These are phyloP conservation scores for Irpex sp. DNA, from an alignment of 1,284 basidiomycete genomes.

Conservation along the genomic window DNA sequence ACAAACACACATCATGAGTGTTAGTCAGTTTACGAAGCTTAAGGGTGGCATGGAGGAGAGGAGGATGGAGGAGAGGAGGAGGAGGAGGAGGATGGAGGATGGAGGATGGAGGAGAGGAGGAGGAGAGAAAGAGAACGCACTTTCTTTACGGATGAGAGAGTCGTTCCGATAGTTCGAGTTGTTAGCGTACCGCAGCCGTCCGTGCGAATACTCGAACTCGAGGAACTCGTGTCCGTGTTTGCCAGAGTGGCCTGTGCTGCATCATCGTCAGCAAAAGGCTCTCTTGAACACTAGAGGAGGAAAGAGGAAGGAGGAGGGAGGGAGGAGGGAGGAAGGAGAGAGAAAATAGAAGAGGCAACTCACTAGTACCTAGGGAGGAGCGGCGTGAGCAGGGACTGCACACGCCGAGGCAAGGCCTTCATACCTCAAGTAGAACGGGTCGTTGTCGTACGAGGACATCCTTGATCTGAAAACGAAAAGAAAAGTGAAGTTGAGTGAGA, in stretches of 20 bases:
- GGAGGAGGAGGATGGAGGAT: too few species aligned
- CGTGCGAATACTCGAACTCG: conserved; percentile 98
- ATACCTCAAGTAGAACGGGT: conserved; percentile 89
- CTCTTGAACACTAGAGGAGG: too few species aligned
- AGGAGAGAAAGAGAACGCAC: conserved; percentile 57
- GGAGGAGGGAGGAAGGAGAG: too few species aligned
- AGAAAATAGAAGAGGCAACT: conserved; percentile 34
- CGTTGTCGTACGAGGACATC: conserved; percentile 65
- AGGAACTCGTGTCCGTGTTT: conserved; percentile 98
- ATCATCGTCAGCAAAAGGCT: conserved; percentile 11
- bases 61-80: too few species aligned
- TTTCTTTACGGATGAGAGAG: conserved; percentile 97
- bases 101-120: too few species aligned
- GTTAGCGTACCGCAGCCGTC: conserved; percentile 96
- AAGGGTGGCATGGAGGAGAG: too few species aligned
- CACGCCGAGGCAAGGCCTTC: conserved; percentile 40
- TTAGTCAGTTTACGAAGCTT: too few species aligned
- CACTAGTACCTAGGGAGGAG: conserved; percentile 82
- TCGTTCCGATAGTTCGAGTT: conserved; percentile 99
- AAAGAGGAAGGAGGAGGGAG: too few species aligned
- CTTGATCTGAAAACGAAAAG: conserved; percentile 20
- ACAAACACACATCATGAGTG: background rate
- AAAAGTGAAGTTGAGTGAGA: conserved; percentile 6
- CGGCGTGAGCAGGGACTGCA: conserved; percentile 36
- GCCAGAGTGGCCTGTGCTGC: conserved; percentile 94